phyloP scores from a whole-genome alignment of 768 basidiomycete genomes.

The Boletus rubropictus region DNA sequence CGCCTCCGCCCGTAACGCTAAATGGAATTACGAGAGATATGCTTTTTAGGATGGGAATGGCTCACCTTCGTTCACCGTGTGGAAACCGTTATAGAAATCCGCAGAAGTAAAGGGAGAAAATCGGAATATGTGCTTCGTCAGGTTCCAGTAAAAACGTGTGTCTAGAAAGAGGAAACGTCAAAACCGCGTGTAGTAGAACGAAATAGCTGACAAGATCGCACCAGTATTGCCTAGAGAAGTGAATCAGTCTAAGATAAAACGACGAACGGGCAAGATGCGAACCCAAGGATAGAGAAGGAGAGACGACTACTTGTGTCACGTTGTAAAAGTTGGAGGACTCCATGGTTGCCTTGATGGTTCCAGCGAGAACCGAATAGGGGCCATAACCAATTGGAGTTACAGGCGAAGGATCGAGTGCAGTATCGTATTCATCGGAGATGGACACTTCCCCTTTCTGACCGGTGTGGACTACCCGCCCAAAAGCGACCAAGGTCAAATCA shows the following conservation, averaged over 20 bases:
- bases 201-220: neutral
- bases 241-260: neutral
- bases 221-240: conserved; percentile 15
- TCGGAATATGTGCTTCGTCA: conserved; percentile 49
- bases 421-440: conserved; percentile 44
- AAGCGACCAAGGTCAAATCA: conserved; percentile 54
- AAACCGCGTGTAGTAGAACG: neutral
- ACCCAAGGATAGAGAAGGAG: conserved; percentile 14
- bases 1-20: conserved; percentile 45
- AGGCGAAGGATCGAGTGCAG: conserved; percentile 59
- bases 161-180: conserved; percentile 3
- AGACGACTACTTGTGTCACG: conserved; percentile 10
- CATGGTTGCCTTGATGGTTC: conserved; percentile 31
- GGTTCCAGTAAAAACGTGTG: conserved; percentile 16
- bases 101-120: conserved; percentile 33
- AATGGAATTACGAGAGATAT: neutral
- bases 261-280: neutral
- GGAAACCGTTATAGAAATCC: conserved; percentile 13
- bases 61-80: conserved; percentile 20
- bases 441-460: conserved; percentile 41
- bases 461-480: conserved; percentile 39
- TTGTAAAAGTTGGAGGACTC: conserved; percentile 12
- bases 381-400: conserved; percentile 36
- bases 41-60: neutral
- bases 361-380: conserved; percentile 23